Conservation (phyloP, 192 early-diverging fungal genomes). For the Podila epicladia region DNA sequence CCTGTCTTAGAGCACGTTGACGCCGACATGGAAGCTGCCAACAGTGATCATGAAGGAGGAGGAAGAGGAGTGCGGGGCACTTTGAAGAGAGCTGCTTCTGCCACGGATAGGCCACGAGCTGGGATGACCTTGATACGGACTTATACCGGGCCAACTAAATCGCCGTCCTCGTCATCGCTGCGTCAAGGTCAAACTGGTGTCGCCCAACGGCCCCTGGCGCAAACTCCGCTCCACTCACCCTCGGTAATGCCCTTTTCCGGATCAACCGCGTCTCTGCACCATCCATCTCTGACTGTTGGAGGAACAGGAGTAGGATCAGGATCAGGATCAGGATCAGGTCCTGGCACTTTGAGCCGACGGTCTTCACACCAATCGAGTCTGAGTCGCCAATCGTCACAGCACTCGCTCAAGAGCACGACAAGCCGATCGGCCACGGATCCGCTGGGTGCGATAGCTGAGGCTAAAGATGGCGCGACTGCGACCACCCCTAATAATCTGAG, state of each 20-base stretch:
- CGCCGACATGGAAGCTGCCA: neutral
- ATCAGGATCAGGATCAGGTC: neutral
- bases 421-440: neutral
- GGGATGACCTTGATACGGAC: constrained; percentile 13
- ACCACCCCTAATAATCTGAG: too few relatives aligned
- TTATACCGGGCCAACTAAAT: constrained; percentile 10
- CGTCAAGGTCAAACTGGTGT: neutral
- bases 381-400: constrained; percentile 1
- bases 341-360: constrained; percentile 18
- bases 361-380: constrained; percentile 8
- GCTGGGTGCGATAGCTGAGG: neutral
- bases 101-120: neutral
- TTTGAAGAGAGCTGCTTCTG: constrained; percentile 7
- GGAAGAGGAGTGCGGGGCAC: neutral
- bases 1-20: constrained; percentile 26
- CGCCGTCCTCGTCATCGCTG: constrained; percentile 1
- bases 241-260: constrained; percentile 22
- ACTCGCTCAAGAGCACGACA: neutral
- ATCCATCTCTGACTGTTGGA: neutral
- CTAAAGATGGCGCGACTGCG: neutral
- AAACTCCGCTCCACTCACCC: constrained; percentile 37
- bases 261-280: constrained; percentile 23
- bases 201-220: constrained; percentile 27
- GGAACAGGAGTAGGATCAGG: neutral
- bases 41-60: constrained; percentile 13